phyloP scores from a whole-genome alignment of 2,329 filamentous ascomycete genomes.

The Arthrobotrys entomopaga region DNA sequence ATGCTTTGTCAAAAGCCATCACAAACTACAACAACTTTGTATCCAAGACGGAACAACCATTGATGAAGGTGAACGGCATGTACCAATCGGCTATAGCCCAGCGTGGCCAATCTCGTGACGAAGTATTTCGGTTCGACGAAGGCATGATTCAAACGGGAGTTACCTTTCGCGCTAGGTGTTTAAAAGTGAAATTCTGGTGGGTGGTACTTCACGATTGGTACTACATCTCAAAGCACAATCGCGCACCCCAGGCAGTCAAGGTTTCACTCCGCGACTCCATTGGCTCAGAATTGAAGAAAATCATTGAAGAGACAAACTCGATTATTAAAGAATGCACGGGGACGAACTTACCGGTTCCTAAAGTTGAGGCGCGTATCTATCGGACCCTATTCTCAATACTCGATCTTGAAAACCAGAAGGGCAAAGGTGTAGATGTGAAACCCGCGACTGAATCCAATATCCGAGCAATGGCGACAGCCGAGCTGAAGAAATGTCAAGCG shows the following conservation, averaged over 20 bases:
- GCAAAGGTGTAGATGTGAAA: not conserved
- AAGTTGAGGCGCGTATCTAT: conserved; percentile 42
- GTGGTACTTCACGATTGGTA: conserved; percentile 29
- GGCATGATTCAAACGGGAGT: conserved; percentile 39
- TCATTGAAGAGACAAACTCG: conserved; percentile 2
- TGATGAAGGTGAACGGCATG: conserved; percentile 38
- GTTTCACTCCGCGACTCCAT: conserved; percentile 21
- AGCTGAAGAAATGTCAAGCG: no score
- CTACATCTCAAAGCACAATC: not conserved
- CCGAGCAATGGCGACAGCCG: no score
- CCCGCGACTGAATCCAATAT: not conserved
- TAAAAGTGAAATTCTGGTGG: conserved; percentile 20
- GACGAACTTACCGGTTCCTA: conserved; percentile 4
- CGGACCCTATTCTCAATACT: conserved; percentile 25
- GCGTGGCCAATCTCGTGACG: not conserved
- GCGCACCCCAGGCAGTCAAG: not conserved
- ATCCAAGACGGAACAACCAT: conserved; percentile 30
- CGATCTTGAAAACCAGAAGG: conserved; percentile 8
- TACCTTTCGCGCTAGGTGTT: conserved; percentile 23
- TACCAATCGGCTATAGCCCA: conserved; percentile 28
- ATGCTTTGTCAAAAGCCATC: conserved; percentile 5
- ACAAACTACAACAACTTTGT: conserved; percentile 28
- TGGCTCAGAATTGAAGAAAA: not conserved
- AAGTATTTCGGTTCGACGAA: conserved; percentile 32
- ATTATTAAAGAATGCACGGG: conserved; percentile 14